Evolutionary conservation across 2,329 filamentous ascomycete genomes (phyloP), one percentile per base, ranked within the genome.

Genomic region (Huntiella omanensis): DNA sequence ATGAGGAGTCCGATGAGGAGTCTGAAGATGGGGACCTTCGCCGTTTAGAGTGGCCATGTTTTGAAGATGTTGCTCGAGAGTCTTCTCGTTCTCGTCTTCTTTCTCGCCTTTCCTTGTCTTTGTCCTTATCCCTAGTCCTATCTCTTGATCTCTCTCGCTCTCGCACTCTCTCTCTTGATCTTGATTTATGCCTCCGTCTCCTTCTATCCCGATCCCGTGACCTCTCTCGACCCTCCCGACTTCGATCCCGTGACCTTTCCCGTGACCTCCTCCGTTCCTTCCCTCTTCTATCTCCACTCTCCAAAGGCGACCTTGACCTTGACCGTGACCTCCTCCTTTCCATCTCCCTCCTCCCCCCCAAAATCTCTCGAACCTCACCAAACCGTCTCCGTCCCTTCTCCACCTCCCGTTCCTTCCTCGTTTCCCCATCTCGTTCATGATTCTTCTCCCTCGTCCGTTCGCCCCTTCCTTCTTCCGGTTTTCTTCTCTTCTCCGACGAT

Each of bases 351-450:
- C 45, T 51, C 7, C 22, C 22, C 7, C 22, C 22, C 6, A 28
- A 10, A 28, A 28, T 28, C 6, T 28, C 22, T 10, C 22, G 22
- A 28, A 28, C 22, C 22, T 28, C 22, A 28, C 22, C 22, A 28
- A 28, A 28, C 22, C 22, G 22, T 28, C 22, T 28, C 19, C 17
- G 17, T 33, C 39, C 15, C 28, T 22, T 50, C 19, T 50, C 46
- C 11, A 32, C 10, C 10, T 35, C 32, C 8, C 37, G 34, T 13
- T 35, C 13, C 36, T 53, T 53, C n/a, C 49, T 47, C 16, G 50
- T 52, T 4, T 28, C 16, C 28, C 13, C 13, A 1, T 16, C 39
- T 19, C 22, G 19, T 22, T 16, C 16, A 4, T 3, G 5, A 6
- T 41, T 11, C 34, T 16, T 36, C 34, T 36, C 34, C 34, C 22